phyloP scores from a whole-genome alignment of 176 grass and related monocot genomes.

The Carex littledalei region DNA sequence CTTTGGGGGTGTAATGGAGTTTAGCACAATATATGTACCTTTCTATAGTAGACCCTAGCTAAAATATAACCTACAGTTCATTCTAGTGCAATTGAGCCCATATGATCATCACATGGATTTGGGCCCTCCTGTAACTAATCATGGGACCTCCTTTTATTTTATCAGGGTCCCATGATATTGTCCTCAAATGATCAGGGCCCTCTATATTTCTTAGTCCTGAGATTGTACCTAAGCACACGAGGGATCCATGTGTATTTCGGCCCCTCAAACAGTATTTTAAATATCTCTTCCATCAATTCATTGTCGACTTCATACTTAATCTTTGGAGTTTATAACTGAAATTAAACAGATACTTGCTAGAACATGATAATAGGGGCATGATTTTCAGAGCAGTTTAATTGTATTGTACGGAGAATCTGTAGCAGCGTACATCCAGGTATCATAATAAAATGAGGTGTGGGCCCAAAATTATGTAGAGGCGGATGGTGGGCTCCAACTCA shows the following conservation, averaged over 20 bases:
- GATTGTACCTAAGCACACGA: background rate
- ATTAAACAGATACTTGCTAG: background rate
- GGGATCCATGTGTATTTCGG: background rate
- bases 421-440: background rate
- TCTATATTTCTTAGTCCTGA: background rate
- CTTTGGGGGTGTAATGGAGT: background rate
- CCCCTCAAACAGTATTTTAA: background rate
- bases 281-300: background rate
- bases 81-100: background rate
- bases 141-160: background rate
- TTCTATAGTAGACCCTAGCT: background rate
- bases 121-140: background rate
- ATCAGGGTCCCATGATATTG: background rate
- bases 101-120: slow-evolving; percentile 20
- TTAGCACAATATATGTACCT: background rate
- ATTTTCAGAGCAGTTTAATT: background rate
- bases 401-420: background rate
- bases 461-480: background rate
- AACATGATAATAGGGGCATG: background rate
- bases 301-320: background rate
- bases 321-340: background rate
- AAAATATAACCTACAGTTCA: background rate
- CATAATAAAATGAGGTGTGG: background rate
- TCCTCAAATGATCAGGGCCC: background rate
- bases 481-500: background rate